phyloP scores from a whole-genome alignment of 2,329 filamentous ascomycete species.

The Dothiorella sarmentorum region DNA sequence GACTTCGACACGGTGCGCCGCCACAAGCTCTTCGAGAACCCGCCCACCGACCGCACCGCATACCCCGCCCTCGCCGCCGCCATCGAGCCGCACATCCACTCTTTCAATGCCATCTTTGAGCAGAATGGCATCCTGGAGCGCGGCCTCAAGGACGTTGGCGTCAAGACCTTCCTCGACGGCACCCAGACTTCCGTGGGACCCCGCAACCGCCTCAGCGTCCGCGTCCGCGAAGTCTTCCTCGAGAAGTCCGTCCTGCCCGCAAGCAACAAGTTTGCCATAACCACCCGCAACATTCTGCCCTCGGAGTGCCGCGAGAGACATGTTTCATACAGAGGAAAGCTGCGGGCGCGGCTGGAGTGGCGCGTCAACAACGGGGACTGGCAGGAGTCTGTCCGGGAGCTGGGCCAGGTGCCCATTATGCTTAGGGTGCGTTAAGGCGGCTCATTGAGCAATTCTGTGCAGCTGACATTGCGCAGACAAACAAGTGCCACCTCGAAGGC shows the following conservation, averaged over 20 bases:
- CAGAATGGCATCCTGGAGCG: constrained; percentile 69
- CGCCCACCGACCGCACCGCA: constrained; percentile 80
- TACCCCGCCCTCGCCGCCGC: constrained; percentile 83
- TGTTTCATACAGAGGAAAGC: constrained; percentile 81
- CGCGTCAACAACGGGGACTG: constrained; percentile 83
- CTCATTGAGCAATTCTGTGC: not conserved
- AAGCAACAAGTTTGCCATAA: constrained; percentile 75
- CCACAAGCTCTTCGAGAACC: constrained; percentile 83
- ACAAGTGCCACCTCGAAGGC: constrained; percentile 83
- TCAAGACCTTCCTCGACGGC: constrained; percentile 82
- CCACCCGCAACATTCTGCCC: constrained; percentile 81
- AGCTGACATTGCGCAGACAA: constrained; percentile 58
- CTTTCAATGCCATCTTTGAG: constrained; percentile 88
- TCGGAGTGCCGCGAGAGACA: constrained; percentile 94
- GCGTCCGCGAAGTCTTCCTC: constrained; percentile 76
- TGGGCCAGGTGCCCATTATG: constrained; percentile 92
- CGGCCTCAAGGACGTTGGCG: constrained; percentile 83
- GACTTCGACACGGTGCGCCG: constrained; percentile 82
- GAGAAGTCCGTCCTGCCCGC: constrained; percentile 77
- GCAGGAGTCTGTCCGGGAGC: constrained; percentile 75
- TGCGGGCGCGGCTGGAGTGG: constrained; percentile 80
- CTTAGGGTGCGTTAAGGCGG: constrained; percentile 62
- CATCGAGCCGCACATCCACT: constrained; percentile 89
- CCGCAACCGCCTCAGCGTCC: constrained; percentile 73
- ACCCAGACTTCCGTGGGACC: constrained; percentile 59